phyloP scores from a whole-genome alignment of 1,284 basidiomycete species.

The Cutaneotrichosporon dermatis region DNA sequence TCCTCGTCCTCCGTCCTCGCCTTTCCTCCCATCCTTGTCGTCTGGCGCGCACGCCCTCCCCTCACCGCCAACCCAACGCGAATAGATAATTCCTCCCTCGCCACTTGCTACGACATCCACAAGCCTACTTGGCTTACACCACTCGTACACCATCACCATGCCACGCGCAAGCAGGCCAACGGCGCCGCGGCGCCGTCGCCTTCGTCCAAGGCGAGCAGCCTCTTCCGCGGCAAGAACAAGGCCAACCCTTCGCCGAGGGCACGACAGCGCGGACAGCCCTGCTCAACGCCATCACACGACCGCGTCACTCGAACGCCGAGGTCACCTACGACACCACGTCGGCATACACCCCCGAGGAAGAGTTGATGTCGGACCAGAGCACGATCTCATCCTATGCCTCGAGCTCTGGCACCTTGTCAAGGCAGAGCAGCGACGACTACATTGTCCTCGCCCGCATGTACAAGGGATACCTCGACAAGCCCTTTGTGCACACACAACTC shows the following conservation, averaged over 20 bases:
- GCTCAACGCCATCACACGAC: constrained; percentile 36
- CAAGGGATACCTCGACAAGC: constrained; percentile 39
- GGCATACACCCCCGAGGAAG: constrained; percentile 25
- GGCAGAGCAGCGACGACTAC: constrained; percentile 17
- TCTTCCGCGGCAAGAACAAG: background rate
- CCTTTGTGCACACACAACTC: constrained; percentile 35
- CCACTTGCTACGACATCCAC: too few species aligned
- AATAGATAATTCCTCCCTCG: too few species aligned
- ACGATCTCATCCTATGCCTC: constrained; percentile 40
- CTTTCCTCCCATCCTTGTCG: too few species aligned
- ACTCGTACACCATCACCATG: background rate
- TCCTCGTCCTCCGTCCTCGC: too few species aligned
- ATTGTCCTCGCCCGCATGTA: constrained; percentile 40
- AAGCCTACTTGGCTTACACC: background rate
- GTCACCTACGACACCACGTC: constrained; percentile 19
- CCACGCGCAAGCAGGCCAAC: background rate
- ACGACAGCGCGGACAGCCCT: constrained; percentile 30
- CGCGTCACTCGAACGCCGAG: constrained; percentile 22
- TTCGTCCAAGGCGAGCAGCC: background rate
- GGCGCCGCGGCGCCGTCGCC: background rate
- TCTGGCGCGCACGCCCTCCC: too few species aligned
- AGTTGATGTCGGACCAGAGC: constrained; percentile 34
- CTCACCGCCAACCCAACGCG: too few species aligned
- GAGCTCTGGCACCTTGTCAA: constrained; percentile 14
- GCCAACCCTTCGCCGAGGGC: background rate